phyloP scores from a whole-genome alignment of 345 rosid species.

The Laguncularia racemosa region DNA sequence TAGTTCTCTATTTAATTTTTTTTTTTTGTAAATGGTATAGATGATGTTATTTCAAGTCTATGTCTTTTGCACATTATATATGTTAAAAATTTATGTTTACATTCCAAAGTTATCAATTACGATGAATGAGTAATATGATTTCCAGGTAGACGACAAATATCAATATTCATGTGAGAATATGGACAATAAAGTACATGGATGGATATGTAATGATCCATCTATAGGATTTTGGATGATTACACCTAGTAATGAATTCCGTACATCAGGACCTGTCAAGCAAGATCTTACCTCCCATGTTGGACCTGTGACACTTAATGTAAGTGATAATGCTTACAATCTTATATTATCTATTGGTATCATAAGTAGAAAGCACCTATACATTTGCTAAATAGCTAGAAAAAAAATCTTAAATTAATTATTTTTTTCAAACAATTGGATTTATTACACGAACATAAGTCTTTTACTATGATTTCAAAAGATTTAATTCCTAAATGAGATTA shows the following conservation, averaged over 20 bases:
- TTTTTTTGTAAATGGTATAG: no score
- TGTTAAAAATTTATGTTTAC: no score
- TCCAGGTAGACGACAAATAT: conserved; percentile 41
- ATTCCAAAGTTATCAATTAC: no score
- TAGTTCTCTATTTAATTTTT: no score
- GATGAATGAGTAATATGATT: no score
- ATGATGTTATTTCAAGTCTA: no score
- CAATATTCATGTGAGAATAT: conserved; percentile 27
- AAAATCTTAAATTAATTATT: no score
- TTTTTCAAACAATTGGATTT: not conserved
- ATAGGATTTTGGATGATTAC: conserved; percentile 43
- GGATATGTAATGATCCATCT: conserved; percentile 25
- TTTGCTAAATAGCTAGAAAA: no score
- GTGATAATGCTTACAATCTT: conserved; percentile 2
- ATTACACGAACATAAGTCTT: not conserved
- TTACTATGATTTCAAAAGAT: not conserved
- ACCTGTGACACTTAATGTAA: conserved; percentile 26
- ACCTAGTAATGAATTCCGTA: conserved; percentile 25
- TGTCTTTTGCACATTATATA: no score
- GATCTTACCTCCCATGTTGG: conserved; percentile 26
- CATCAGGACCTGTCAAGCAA: conserved; percentile 32
- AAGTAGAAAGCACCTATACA: not conserved
- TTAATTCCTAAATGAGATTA: not conserved
- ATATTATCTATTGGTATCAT: not conserved
- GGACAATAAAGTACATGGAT: conserved; percentile 30